Evolutionary conservation across 2,329 filamentous ascomycete genomes (phyloP), one percentile per base, ranked within the genome.

Genomic region (Exophiala viscosa): DNA sequence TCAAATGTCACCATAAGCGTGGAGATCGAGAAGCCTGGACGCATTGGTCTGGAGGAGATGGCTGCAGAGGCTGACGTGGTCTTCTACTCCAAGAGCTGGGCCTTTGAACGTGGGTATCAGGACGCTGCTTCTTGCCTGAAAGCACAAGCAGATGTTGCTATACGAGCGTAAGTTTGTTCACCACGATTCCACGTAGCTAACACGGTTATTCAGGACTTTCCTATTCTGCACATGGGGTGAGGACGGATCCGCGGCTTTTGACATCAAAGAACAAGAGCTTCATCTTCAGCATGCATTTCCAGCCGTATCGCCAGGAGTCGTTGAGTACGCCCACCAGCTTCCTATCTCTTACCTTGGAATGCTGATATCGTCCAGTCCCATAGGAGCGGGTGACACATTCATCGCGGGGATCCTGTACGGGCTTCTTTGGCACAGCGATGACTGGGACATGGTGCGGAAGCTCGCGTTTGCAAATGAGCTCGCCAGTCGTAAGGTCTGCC

Each of bases 371-470:
- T 13, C 9, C 28, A 48, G 45, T 66, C 78, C 85, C 5, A 79
- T 89, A 55, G 87, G 86, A 49, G 86, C 86, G 39, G 87, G 87
- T 60, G 87, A 90, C 64, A 88, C 86, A 0, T 90, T 90, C 63
- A 81, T 86, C 58, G 86, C 86, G 32, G 86, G 85, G 54, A 82
- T 87, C 67, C 70, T 90, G 44, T 88, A 84, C 68, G 77, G 74
- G 33, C 67, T 87, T 55, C 69, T 78, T 51, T 79, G 74, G 64
- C 76, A 76, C 57, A 60, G 64, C 39, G 62, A 68, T 7, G 70
- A 77, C 57, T 84, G 80, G 80, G 66, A 70, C 60, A 62, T 76
- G 42, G 60, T 68, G 45, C 65, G 69, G 51, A 80, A 76, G 61
- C 66, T 87, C 55, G 67, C 64, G 31, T 86, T 87, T 68, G 84